Percentiles rank a stretch among this genome's conserved stretches.
These are phyloP conservation scores for Jaapia argillacea DNA, from an alignment of 768 basidiomycete genomes.

Conservation along the genomic window DNA sequence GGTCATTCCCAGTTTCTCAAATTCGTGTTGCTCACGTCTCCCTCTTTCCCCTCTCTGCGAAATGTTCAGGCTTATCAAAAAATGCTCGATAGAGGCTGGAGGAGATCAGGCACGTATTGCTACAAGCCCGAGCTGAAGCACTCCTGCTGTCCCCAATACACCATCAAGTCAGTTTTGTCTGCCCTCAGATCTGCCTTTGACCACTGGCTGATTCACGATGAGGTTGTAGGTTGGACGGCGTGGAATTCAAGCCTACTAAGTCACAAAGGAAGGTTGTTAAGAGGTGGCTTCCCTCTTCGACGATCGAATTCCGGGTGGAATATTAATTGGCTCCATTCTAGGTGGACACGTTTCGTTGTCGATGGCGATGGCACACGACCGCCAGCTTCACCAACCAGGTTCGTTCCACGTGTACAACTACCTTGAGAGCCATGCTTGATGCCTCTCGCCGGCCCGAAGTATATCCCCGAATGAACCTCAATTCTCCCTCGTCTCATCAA, in stretches of 20 bases:
- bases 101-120: slow-evolving; percentile 72
- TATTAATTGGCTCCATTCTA: not conserved
- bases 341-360: slow-evolving; percentile 67
- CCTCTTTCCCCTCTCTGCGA: too few species aligned
- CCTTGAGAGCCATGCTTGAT: too few species aligned
- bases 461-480: not conserved
- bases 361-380: slow-evolving; percentile 29
- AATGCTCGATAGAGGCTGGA: slow-evolving; percentile 83
- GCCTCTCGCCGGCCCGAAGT: too few species aligned
- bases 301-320: too few species aligned
- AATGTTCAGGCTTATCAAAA: not conserved
- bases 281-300: slow-evolving; percentile 30
- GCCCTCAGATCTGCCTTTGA: slow-evolving; percentile 4
- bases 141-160: slow-evolving; percentile 92
- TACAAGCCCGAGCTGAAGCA: slow-evolving; percentile 79
- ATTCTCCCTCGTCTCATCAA: slow-evolving; percentile 34
- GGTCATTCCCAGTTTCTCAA: not conserved
- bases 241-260: slow-evolving; percentile 56
- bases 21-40: not conserved
- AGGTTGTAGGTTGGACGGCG: slow-evolving; percentile 48
- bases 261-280: slow-evolving; percentile 69
- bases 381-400: too few species aligned
- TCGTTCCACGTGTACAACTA: too few species aligned
- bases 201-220: slow-evolving; percentile 13
- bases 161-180: slow-evolving; percentile 58